Conservation (phyloP, 2,329 filamentous ascomycete genomes). For the Bipolaris cookei region DNA sequence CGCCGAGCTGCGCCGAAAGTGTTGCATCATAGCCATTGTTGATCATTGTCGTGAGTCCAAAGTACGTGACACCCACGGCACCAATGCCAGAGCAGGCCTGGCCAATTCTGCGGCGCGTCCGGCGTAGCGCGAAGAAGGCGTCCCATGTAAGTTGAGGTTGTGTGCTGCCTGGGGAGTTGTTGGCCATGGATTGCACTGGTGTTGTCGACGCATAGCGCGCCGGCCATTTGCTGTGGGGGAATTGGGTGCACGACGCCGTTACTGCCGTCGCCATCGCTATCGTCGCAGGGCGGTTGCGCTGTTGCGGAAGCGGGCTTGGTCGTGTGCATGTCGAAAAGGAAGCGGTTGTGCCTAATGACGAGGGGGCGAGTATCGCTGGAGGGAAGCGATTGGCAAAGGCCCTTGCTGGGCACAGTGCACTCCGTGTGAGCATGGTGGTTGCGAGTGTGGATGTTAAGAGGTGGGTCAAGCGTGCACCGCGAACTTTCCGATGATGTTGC, state of each 20-base stretch:
- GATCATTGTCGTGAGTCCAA: slow-evolving; percentile 70
- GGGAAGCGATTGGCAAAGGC: slow-evolving; percentile 39
- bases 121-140: slow-evolving; percentile 88
- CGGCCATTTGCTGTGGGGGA: slow-evolving; percentile 8
- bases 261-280: background rate
- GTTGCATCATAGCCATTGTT: slow-evolving; percentile 72
- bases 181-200: slow-evolving; percentile 23
- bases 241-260: slow-evolving; percentile 10
- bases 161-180: slow-evolving; percentile 17
- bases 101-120: slow-evolving; percentile 82
- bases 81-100: slow-evolving; percentile 75
- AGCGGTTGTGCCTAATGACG: slow-evolving; percentile 26
- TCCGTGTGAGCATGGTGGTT: slow-evolving; percentile 40
- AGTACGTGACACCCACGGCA: slow-evolving; percentile 66
- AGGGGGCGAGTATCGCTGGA: slow-evolving; percentile 34
- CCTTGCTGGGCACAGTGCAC: slow-evolving; percentile 41
- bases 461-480: slow-evolving; percentile 11
- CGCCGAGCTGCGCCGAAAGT: slow-evolving; percentile 73
- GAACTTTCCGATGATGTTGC: slow-evolving; percentile 11
- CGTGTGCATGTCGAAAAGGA: slow-evolving; percentile 41
- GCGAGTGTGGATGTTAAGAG: slow-evolving; percentile 1
- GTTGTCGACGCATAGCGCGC: slow-evolving; percentile 38
- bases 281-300: slow-evolving; percentile 22
- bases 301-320: slow-evolving; percentile 29
- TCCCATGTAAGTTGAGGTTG: slow-evolving; percentile 69